Percentiles rank a stretch among this genome's conserved stretches.
Conservation (phyloP, 768 basidiomycete genomes). For the Suillus weaverae region DNA sequence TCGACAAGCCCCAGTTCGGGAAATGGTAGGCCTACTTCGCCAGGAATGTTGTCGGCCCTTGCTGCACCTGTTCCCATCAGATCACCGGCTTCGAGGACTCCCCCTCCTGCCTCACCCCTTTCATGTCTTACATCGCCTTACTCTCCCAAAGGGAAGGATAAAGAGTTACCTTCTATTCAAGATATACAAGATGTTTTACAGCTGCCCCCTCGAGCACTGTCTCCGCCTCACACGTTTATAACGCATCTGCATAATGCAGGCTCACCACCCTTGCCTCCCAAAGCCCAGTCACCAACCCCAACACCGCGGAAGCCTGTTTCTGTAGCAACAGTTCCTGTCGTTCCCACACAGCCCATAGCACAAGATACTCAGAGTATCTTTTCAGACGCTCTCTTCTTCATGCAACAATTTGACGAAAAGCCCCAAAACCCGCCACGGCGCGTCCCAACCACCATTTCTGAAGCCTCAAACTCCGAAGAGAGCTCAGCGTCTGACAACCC, state of each 20-base stretch:
- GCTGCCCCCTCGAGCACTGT: constrained; percentile 12
- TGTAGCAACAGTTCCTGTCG: constrained; percentile 18
- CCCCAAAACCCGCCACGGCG: constrained; percentile 31
- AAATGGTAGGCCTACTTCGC: neutral
- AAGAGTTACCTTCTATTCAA: constrained; percentile 35
- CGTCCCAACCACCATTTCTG: constrained; percentile 46
- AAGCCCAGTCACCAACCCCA: constrained; percentile 19
- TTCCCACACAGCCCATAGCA: constrained; percentile 28
- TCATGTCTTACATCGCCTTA: constrained; percentile 39
- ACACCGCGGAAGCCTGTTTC: constrained; percentile 12
- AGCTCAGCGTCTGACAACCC: constrained; percentile 33
- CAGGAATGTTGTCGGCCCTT: constrained; percentile 1
- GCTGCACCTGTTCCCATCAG: constrained; percentile 11
- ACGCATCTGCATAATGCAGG: constrained; percentile 18
- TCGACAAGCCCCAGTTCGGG: constrained; percentile 1
- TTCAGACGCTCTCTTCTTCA: constrained; percentile 65
- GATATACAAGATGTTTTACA: constrained; percentile 20
- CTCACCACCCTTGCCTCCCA: constrained; percentile 24
- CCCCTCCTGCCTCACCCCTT: constrained; percentile 22
- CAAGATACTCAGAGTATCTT: constrained; percentile 41
- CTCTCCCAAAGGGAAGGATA: constrained; percentile 27
- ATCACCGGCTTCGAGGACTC: constrained; percentile 19
- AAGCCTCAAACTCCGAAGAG: constrained; percentile 41
- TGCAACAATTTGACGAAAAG: constrained; percentile 54
- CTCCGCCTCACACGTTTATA: constrained; percentile 10